These are phyloP conservation scores for Yamadazyma taylorii DNA, from an alignment of 1,139 yeast genomes.

Conservation along the genomic window DNA sequence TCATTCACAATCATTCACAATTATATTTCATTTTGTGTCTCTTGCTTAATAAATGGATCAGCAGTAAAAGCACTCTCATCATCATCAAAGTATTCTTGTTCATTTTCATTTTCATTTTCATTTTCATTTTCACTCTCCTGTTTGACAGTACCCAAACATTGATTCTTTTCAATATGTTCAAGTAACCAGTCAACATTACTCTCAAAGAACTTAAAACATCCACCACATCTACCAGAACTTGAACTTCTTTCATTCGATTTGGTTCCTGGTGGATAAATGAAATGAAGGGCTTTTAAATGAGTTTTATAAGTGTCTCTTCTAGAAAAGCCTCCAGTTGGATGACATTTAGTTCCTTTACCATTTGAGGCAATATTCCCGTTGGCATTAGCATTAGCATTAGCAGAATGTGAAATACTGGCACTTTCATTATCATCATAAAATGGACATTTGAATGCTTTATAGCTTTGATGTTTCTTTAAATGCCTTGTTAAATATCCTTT, in stretches of 20 bases:
- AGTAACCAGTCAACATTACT: conserved; percentile 52
- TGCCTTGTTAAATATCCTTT: conserved; percentile 59
- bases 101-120: not conserved
- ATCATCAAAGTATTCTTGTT: not conserved
- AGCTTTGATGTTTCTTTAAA: conserved; percentile 49
- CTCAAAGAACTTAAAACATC: conserved; percentile 51
- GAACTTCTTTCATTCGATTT: conserved; percentile 44
- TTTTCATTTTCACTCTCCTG: not conserved
- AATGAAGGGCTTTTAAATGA: conserved; percentile 58
- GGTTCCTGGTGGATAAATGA: conserved; percentile 60
- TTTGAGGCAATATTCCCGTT: not conserved
- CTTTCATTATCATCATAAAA: conserved; percentile 38
- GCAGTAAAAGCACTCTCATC: not conserved
- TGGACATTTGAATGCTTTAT: conserved; percentile 57
- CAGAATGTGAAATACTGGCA: too few species aligned
- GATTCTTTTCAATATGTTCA: conserved; percentile 47
- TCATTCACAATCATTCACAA: too few species aligned
- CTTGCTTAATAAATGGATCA: not conserved
- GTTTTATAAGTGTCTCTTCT: conserved; percentile 60
- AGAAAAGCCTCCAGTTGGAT: conserved; percentile 60
- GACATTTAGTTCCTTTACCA: conserved; percentile 47
- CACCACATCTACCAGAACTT: conserved; percentile 55
- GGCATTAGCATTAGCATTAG: not conserved
- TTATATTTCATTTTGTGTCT: too few species aligned
- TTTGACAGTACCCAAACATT: conserved; percentile 43